Evolutionary conservation across 2,329 filamentous ascomycete species (phyloP), one percentile per base, ranked within the genome.

Genomic region (Trichoderma atroviride): DNA sequence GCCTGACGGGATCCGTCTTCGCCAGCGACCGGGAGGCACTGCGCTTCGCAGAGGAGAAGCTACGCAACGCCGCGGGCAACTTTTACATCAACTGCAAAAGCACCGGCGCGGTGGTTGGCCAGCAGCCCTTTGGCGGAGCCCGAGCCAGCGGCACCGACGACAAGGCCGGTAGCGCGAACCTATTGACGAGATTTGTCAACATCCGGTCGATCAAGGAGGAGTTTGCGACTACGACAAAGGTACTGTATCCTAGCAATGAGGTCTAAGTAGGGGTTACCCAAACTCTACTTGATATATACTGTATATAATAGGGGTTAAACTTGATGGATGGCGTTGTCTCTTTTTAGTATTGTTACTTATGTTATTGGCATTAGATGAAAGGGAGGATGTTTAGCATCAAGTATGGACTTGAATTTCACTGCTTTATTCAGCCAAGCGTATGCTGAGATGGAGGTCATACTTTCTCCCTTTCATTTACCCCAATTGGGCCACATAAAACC

Each of bases 61-160:
- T 95, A 65, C 85, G 91, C 72, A 89, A 94, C 77, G 83, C 90
- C 0, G 92, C 92, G 0, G 92, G 92, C 53, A 95, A 95, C 83
- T 94, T 94, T 79, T 95, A 95, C 82, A 85, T 95, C 81, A 95
- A 94, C 83, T 92, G 90, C 83, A 94, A 94, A 86, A 90, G 88
- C 79, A 92, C 90, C 1, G 90, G 89, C 50, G 89, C 90, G 19
- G 89, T 92, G 29, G 89, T 92, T 9, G 90, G 89, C 16, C 90
- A 92, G 81, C 90, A 92, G 81, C 87, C 90, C 4, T 92, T 92
- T 77, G 90, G 90, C 27, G 90, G 90, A 65, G 86, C 88, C 14
- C 83, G 90, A 72, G 89, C 88, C 7, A 90, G 87, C 71, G 90
- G 90, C 31, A 92, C 90, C 27, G 92, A 92, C 77, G 90, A 92